Base-by-base conservation (phyloP, 352 stramenopile genomes). In the Globisporangium emineosum region DNA sequence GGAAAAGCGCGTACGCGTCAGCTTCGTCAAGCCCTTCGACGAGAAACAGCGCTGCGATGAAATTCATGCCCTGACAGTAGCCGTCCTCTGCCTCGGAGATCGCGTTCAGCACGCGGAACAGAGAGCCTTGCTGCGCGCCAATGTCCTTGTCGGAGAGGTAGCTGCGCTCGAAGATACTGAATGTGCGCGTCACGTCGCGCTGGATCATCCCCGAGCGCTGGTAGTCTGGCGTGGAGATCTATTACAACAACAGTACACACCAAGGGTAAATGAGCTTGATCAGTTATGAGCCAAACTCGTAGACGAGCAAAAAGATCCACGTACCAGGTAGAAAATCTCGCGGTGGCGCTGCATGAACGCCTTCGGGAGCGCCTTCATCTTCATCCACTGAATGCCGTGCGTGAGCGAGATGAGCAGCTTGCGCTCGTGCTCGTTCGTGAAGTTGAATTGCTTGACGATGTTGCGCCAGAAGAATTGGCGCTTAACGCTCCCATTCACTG, bases 61-160 rank as follows among this genome's bases (percentile, higher is more conserved):
- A 96, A 72, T 96, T 96, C 87, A 96, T 96, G 5, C 87, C 87
- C 47, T 96, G 87, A 61, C 87, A 95, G 58, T 95, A 95, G 7
- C 81, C 85, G 57, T 89, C 76, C 59, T 95, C 87, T 2, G 83
- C 86, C 51, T 93, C 78, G 2, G 85, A 69, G 43, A 95, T 80
- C 5, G 85, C 87, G n/a, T 91, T 95, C 1, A 95, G 65, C 17
- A 95, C 87, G 42, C 85, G 83, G 29, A 90, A 90, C 0, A 95
- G 57, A 21, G 83, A 76, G 27, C 73, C 82, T 47, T 95, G 82
- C 49, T 90, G 79, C 19, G 75, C 62, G 23, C 61, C 61, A 10
- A 90, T 68, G 50, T 83, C 72, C 23, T 79, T 61, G 2, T 83
- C 67, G 3, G 61, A 54, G 6, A 61, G 51, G 4, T 70, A 74